Evolutionary conservation across 2,329 filamentous ascomycete genomes (phyloP).

Genomic region (Penicillium thymicola): DNA sequence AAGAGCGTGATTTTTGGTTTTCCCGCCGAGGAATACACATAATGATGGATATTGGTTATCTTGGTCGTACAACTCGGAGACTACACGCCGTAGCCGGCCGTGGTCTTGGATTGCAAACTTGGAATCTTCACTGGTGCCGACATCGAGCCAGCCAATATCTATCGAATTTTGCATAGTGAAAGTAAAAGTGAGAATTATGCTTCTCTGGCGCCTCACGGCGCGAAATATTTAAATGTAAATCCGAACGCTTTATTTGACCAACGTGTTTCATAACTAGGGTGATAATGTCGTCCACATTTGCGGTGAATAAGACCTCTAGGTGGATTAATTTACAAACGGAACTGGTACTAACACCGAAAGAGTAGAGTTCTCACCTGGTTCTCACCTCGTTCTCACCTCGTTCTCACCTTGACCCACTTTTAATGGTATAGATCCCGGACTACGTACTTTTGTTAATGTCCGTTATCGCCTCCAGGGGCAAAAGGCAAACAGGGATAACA

Average conservation of each 20-base stretch:
- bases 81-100: constrained; percentile 1
- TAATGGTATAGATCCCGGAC: background rate
- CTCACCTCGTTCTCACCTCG: too few relatives aligned
- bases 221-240: background rate
- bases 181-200: background rate
- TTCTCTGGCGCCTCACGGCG: background rate
- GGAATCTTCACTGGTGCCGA: background rate
- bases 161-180: constrained; percentile 8
- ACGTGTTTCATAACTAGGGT: constrained; percentile 1
- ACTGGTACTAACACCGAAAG: too few relatives aligned
- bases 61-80: background rate
- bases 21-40: constrained; percentile 9
- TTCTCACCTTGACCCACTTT: too few relatives aligned
- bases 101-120: constrained; percentile 6
- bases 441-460: background rate
- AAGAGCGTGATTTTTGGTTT: constrained; percentile 7
- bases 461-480: too few relatives aligned
- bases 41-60: constrained; percentile 9
- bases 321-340: too few relatives aligned
- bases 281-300: background rate
- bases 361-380: too few relatives aligned
- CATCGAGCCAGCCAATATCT: constrained; percentile 14
- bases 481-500: too few relatives aligned
- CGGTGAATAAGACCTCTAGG: too few relatives aligned
- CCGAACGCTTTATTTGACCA: background rate